Evolutionary conservation across 352 stramenopile genomes (phyloP), one percentile per base, ranked within the genome.

Genomic region (Phytopythium sindhum): DNA sequence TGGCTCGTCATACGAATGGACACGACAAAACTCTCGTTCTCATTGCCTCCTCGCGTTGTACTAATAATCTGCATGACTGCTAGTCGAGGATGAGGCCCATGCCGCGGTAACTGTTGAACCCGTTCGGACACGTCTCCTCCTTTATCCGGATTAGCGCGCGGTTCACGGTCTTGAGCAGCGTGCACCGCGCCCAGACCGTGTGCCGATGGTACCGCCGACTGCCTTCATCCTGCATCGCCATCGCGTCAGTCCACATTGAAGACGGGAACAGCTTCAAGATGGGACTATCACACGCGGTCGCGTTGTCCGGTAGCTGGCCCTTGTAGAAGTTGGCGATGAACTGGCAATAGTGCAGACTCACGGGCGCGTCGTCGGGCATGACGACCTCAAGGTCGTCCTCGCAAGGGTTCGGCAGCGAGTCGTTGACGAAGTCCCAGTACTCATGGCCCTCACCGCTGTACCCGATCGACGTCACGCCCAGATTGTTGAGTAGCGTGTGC

Each of bases 301-400:
- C 55, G 37, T 75, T 74, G 50, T 75, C 64, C n/a, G 77, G 77
- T 15, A 86, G 51, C 33, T 77, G 63, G 44, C 81, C 83, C 51
- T 84, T 84, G 70, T 83, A 86, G 64, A 77, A 84, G 24, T 69
- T 66, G 56, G 74, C 60, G 26, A 81, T 63, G 35, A 78, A 79
- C 57, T 79, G 79, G 50, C 72, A 84, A 57, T 86, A 88, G 64
- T 88, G 78, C 31, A 87, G 64, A 4, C 60, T 67, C 48, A 80
- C 70, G 12, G 75, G 78, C 57, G 76, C 72, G 26, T 78, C 64
- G 21, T 39, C 47, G 3, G 78, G 78, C 44, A 87, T 69, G 31
- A 74, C 75, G 11, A 87, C 68, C n/a, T 65, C 58, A 14, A 61
- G 59, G 39, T 44, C 37, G 37, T 84, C 67, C 11, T 58, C 47